These are phyloP conservation scores for Rhynchosporium secalis DNA, from an alignment of 2,329 filamentous ascomycete species.

Conservation along the genomic window DNA sequence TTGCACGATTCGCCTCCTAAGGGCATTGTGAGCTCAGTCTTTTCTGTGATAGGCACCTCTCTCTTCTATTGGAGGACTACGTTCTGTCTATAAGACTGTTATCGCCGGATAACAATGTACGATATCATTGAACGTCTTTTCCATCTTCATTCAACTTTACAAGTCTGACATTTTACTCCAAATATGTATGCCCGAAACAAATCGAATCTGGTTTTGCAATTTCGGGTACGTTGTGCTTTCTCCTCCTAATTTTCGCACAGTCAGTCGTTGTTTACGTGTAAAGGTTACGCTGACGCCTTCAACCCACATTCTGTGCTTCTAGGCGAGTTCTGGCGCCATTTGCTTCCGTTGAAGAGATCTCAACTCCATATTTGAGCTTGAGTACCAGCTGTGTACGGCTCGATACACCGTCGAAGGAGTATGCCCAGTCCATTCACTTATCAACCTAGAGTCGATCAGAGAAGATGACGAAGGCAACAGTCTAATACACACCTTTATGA, in stretches of 20 bases:
- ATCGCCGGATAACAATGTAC: too few relatives aligned
- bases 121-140: too few relatives aligned
- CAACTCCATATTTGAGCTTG: not conserved
- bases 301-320: slow-evolving; percentile 2
- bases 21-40: not conserved
- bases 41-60: too few relatives aligned
- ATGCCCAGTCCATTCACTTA: not conserved
- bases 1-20: not conserved
- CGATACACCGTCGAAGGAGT: not conserved
- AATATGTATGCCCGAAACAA: slow-evolving; percentile 10
- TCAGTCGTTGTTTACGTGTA: not conserved
- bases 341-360: not conserved
- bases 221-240: slow-evolving; percentile 12
- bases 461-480: slow-evolving; percentile 1
- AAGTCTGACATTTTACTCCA: not conserved
- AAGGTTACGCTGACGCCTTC: not conserved
- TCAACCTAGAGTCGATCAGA: not conserved
- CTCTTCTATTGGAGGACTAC: too few relatives aligned
- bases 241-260: not conserved
- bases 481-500: not conserved
- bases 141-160: not conserved
- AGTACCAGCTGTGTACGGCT: not conserved
- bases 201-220: slow-evolving; percentile 12
- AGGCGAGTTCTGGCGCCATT: not conserved
- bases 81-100: too few relatives aligned